Percentiles rank a stretch among this genome's conserved stretches.
Evolutionary conservation across 805 yeast species (phyloP).

Genomic region (Brettanomyces naardenensis): DNA sequence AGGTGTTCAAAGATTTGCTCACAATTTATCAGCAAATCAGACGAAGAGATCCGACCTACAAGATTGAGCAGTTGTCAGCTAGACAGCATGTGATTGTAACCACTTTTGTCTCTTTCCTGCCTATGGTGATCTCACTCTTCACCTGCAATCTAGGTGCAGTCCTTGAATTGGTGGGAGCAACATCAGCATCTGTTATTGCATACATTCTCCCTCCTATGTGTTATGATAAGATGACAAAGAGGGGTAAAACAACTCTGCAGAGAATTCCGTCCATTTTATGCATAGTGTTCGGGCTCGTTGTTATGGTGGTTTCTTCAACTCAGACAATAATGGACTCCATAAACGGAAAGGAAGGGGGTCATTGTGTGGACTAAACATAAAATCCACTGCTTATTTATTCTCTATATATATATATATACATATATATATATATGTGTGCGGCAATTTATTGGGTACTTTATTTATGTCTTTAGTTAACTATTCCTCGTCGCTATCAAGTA

Average conservation of each 20-base stretch:
- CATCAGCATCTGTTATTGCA: conserved; percentile 89
- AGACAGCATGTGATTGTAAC: conserved; percentile 59
- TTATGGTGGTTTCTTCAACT: conserved; percentile 74
- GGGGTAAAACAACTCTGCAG: conserved; percentile 30
- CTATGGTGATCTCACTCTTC: conserved; percentile 68
- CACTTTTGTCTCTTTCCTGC: conserved; percentile 50
- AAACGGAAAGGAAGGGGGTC: conserved; percentile 33
- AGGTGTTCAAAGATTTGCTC: conserved; percentile 66
- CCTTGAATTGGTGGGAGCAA: conserved; percentile 84
- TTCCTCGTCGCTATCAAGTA: too few relatives aligned
- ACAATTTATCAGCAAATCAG: conserved; percentile 15
- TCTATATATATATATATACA: not conserved
- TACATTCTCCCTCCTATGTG: conserved; percentile 87
- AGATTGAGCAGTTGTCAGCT: conserved; percentile 23
- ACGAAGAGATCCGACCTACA: conserved; percentile 10
- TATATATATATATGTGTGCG: too few relatives aligned
- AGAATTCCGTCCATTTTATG: conserved; percentile 55
- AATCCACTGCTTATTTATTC: too few relatives aligned
- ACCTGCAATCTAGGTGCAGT: conserved; percentile 89
- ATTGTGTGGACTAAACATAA: conserved; percentile 34
- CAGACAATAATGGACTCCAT: conserved; percentile 54
- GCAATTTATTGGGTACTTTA: too few relatives aligned
- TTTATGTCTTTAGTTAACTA: too few relatives aligned
- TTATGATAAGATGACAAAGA: conserved; percentile 54
- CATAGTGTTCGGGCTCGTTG: conserved; percentile 60